Base-by-base conservation (phyloP, 805 yeast genomes). In the Pichia gijzeniarum region DNA sequence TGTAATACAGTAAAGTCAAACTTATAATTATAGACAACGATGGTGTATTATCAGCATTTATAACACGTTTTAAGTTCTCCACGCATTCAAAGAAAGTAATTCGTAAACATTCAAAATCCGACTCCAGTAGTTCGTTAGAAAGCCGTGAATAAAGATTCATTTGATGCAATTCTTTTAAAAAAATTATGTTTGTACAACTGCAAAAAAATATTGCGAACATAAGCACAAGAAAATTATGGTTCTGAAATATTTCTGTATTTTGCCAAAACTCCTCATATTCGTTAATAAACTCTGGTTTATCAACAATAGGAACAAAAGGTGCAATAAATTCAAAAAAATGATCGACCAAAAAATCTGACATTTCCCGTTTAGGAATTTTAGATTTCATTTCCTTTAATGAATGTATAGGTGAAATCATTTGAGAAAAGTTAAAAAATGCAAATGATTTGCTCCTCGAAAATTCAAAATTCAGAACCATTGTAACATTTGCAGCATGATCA, bases 301-400 rank as follows among this genome's bases (percentile, higher is more conserved):
- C 58, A 12, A 56, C 47, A 25, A 56, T 52, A 5, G 60, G 60
- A 5, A 53, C 45, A 36, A 50, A 53, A 12, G 59, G 59, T n/a
- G 38, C 38, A 20, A 56, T 45, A 35, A 37, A 41, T 18, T 51
- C 36, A 37, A 55, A 52, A 41, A 53, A 56, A 36, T 56, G 58
- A 8, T 39, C 33, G 4, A 55, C 45, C 9, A 56, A 41, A 20
- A 35, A 9, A 39, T 55, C 57, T 13, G 51, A 43, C 1, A 44
- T 37, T 7, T 38, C 35, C n/a, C 35, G 35, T 2, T 22, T 13
- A 6, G 60, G 60, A 7, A 56, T 34, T 32, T 38, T 45, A 1
- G 38, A 28, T 10, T 35, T 45, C 4, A 55, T 45, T 2, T 45
- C 47, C 8, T 36, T 32, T 8, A 40, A 34, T 10, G 40, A 38